Evolutionary conservation across 1,284 basidiomycete genomes (phyloP), one percentile per base, ranked within the genome.

Genomic region (Apiotrichum gracile): DNA sequence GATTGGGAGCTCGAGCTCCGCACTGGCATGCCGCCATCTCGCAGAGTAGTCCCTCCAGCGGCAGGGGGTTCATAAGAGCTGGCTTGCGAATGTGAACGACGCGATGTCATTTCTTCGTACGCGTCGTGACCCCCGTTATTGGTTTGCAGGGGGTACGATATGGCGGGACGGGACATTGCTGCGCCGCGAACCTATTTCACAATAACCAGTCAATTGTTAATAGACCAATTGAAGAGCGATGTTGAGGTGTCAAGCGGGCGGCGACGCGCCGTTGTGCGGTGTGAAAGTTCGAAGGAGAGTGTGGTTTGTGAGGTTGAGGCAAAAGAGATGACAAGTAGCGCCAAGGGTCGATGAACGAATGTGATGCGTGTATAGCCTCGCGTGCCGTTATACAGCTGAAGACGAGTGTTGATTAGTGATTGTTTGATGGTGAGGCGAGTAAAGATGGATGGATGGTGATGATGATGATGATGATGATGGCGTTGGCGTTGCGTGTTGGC

Each of bases 131-230:
- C n/a, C 17, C 17, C 17, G 6, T 12, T n/a, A 24, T 2, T 21
- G 2, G 22, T 16, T 9, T 48, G 55, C 17, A 58, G 52, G n/a
- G 60, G 60, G 38, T 61, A 61, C 3, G 60, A 58, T 25, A 61
- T 58, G 21, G 51, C 57, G 16, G 57, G 60, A n/a, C 60, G 53
- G 19, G 60, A 58, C 56, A 58, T 58, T 19, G 41, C 22, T 12
- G 6, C 27, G 17, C 17, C 33, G 13, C 19, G n/a, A n/a, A n/a
- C n/a, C n/a, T n/a, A n/a, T n/a, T n/a, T n/a, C n/a, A n/a, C n/a
- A n/a, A n/a, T n/a, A n/a, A n/a, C n/a, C n/a, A n/a, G n/a, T n/a
- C n/a, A n/a, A n/a, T n/a, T n/a, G n/a, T n/a, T n/a, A n/a, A n/a
- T n/a, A n/a, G n/a, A n/a, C n/a, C n/a, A n/a, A n/a, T n/a, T n/a